These are phyloP conservation scores for Eustoma russellianum DNA, from an alignment of 257 asterid genomes.

Conservation along the genomic window DNA sequence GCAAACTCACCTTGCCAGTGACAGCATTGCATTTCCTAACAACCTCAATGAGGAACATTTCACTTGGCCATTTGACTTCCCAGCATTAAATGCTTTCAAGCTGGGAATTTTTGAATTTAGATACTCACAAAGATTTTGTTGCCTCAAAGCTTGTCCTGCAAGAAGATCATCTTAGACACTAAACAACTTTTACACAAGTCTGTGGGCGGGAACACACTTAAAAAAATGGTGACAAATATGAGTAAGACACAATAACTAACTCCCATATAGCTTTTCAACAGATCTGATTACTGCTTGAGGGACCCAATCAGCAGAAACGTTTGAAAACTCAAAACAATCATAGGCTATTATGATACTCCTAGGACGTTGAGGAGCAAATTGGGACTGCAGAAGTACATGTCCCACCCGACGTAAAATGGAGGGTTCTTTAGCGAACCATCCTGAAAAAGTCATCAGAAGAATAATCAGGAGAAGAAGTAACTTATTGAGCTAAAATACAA, in stretches of 20 bases:
- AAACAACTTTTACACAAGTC: background rate
- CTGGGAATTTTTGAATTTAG: slow-evolving; percentile 70
- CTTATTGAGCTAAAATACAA: background rate
- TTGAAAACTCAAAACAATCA: slow-evolving; percentile 63
- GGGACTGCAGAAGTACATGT: slow-evolving; percentile 79
- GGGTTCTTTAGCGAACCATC: slow-evolving; percentile 92
- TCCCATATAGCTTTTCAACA: slow-evolving; percentile 75
- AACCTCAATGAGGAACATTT: slow-evolving; percentile 34
- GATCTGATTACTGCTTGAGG: slow-evolving; percentile 60
- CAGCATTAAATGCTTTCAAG: slow-evolving; percentile 35
- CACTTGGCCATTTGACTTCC: slow-evolving; percentile 50
- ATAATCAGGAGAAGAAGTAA: background rate
- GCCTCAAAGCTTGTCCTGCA: slow-evolving; percentile 90
- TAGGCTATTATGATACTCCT: slow-evolving; percentile 77
- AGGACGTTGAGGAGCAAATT: slow-evolving; percentile 55
- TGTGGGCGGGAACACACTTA: background rate
- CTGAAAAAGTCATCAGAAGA: slow-evolving; percentile 29
- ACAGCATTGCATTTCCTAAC: slow-evolving; percentile 55
- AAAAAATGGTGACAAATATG: too few species aligned
- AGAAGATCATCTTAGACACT: slow-evolving; percentile 24
- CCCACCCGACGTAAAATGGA: slow-evolving; percentile 81
- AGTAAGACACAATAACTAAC: slow-evolving; percentile 32
- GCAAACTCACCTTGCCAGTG: slow-evolving; percentile 62
- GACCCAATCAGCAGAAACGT: slow-evolving; percentile 41
- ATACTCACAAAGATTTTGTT: slow-evolving; percentile 65